Percentiles rank a stretch among this genome's conserved stretches.
Conservation (phyloP, 345 rosid species). For the Linum trigynum region DNA sequence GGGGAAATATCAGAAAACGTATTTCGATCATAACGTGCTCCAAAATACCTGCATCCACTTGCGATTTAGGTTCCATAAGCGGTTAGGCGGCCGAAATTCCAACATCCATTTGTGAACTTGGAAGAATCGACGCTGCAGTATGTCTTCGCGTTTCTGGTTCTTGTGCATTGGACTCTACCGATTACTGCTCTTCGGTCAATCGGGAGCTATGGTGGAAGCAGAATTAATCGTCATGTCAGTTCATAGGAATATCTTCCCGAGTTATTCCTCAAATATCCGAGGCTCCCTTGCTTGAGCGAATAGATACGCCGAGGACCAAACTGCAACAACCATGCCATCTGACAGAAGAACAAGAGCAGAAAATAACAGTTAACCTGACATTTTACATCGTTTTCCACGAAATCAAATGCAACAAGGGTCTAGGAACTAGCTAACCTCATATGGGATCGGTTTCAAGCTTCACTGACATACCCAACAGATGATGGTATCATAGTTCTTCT, state of each 20-base stretch:
- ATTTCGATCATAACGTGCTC: no score
- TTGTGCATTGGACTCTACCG: no score
- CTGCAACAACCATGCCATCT: constrained; percentile 36
- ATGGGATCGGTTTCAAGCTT: constrained; percentile 65
- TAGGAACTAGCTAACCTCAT: constrained; percentile 38
- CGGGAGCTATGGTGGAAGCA: no score
- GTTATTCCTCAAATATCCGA: constrained; percentile 82
- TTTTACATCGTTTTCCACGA: neutral
- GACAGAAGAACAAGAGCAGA: neutral
- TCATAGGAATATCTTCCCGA: constrained; percentile 52
- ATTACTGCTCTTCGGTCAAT: no score
- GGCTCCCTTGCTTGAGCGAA: constrained; percentile 73
- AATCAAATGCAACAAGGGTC: neutral
- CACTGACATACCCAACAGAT: constrained; percentile 59
- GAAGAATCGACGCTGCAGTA: no score
- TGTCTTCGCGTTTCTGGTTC: no score
- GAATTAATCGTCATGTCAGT: neutral
- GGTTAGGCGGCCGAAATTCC: no score
- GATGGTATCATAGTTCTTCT: constrained; percentile 86
- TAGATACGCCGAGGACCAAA: constrained; percentile 87
- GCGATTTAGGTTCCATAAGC: no score
- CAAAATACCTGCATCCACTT: no score
- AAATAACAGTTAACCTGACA: neutral
- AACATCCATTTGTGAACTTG: no score
- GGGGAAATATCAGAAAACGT: no score